Conservation (phyloP, 1,284 basidiomycete species). For the Veloboletus limbatus region DNA sequence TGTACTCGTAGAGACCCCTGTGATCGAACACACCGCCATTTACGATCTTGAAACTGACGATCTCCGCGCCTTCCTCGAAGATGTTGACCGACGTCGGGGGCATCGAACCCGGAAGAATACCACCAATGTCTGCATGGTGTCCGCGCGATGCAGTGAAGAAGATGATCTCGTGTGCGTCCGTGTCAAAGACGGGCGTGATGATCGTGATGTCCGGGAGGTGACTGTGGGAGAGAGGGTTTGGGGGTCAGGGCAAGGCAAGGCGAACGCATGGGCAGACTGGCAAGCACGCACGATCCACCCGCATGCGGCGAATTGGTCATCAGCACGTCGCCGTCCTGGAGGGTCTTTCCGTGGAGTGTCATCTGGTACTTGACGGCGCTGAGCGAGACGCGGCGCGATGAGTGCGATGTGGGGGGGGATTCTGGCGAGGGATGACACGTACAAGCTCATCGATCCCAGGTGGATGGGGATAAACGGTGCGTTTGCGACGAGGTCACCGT, state of each 20-base stretch:
- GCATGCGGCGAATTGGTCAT: constrained; percentile 90
- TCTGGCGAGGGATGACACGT: constrained; percentile 32
- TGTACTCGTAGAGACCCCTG: constrained; percentile 70
- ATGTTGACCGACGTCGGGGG: constrained; percentile 89
- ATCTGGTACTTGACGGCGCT: constrained; percentile 92
- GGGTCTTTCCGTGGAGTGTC: constrained; percentile 61
- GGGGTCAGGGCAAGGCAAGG: neutral
- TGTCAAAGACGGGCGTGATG: constrained; percentile 85
- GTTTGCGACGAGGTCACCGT: constrained; percentile 89
- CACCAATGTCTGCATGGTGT: constrained; percentile 80
- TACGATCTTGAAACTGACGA: constrained; percentile 93
- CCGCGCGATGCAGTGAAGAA: constrained; percentile 92
- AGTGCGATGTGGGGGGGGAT: constrained; percentile 8
- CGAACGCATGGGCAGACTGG: no score
- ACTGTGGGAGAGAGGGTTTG: constrained; percentile 24
- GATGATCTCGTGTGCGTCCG: constrained; percentile 67
- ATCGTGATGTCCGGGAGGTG: constrained; percentile 87
- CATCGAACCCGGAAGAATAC: constrained; percentile 88
- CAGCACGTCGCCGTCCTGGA: constrained; percentile 86
- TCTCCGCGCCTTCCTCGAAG: constrained; percentile 92
- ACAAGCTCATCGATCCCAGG: constrained; percentile 84
- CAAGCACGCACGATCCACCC: constrained; percentile 73
- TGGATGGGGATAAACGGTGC: constrained; percentile 85
- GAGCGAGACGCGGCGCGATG: neutral
- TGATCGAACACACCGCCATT: constrained; percentile 78